A percentile compares a stretch with the other conserved stretches of the same genome.
Conservation (phyloP, 768 basidiomycete species). For the Lactarius akahatsu region DNA sequence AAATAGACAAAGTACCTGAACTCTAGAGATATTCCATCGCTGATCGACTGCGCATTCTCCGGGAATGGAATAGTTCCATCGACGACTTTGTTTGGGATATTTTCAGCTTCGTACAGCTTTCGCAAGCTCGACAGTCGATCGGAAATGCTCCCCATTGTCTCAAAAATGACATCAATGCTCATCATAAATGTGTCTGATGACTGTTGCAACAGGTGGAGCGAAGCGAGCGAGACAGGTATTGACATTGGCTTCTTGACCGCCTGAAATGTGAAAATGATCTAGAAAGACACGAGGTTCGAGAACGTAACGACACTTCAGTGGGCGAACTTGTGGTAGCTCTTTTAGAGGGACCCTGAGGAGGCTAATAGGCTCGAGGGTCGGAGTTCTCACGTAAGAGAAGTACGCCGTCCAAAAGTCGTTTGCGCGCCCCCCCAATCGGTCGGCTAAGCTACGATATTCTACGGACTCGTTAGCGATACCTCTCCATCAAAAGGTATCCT, state of each 20-base stretch:
- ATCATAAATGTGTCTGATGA: constrained; percentile 51
- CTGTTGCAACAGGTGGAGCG: constrained; percentile 53
- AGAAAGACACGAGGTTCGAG: background rate
- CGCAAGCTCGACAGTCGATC: constrained; percentile 54
- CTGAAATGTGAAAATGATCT: constrained; percentile 30
- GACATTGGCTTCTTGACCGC: constrained; percentile 28
- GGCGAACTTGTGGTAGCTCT: constrained; percentile 27
- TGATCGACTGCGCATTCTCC: constrained; percentile 19
- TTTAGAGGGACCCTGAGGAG: constrained; percentile 10
- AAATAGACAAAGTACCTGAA: constrained; percentile 47
- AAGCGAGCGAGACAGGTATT: constrained; percentile 26
- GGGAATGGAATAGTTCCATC: constrained; percentile 51
- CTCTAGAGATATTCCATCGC: constrained; percentile 50
- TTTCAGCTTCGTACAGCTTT: constrained; percentile 60
- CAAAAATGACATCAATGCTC: constrained; percentile 48
- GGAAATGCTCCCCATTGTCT: constrained; percentile 54
- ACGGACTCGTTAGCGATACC: background rate
- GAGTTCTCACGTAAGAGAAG: background rate
- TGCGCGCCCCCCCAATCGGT: constrained; percentile 20
- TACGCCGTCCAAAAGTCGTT: constrained; percentile 17
- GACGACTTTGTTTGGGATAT: constrained; percentile 57
- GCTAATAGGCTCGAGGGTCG: background rate
- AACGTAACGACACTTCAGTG: background rate
- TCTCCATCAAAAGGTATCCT: constrained; percentile 40
- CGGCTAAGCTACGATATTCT: constrained; percentile 24